phyloP scores from a whole-genome alignment of 176 grass and related monocot species.

The Carex parvula region DNA sequence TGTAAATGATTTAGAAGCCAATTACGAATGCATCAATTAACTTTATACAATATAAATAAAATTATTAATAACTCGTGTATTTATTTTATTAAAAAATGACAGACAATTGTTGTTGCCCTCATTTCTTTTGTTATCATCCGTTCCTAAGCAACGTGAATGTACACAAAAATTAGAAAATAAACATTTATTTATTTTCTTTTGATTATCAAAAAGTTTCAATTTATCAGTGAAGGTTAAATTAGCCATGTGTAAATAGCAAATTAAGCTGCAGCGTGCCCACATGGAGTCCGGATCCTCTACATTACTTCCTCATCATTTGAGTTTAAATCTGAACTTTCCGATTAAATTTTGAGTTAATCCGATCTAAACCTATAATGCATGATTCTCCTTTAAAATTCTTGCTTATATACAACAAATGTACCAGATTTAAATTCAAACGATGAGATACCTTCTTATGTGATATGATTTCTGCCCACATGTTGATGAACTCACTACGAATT shows the following conservation, averaged over 20 bases:
- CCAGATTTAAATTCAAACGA: too few species aligned
- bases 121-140: too few species aligned
- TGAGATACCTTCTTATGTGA: too few species aligned
- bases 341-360: too few species aligned
- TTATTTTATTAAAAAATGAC: neutral
- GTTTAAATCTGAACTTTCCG: too few species aligned
- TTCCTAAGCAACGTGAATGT: neutral
- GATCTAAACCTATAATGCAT: too few species aligned
- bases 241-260: neutral
- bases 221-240: neutral
- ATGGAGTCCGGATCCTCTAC: too few species aligned
- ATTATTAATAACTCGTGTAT: neutral
- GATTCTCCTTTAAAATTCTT: too few species aligned
- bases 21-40: too few species aligned
- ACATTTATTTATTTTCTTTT: neutral
- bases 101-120: too few species aligned
- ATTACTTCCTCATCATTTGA: too few species aligned
- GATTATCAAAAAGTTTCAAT: neutral
- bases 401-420: too few species aligned
- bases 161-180: neutral
- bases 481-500: neutral
- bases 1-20: neutral
- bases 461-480: neutral
- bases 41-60: neutral
- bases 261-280: neutral